Conservation (phyloP, 148 eudicot genomes). For the Gaultheria prostrata region DNA sequence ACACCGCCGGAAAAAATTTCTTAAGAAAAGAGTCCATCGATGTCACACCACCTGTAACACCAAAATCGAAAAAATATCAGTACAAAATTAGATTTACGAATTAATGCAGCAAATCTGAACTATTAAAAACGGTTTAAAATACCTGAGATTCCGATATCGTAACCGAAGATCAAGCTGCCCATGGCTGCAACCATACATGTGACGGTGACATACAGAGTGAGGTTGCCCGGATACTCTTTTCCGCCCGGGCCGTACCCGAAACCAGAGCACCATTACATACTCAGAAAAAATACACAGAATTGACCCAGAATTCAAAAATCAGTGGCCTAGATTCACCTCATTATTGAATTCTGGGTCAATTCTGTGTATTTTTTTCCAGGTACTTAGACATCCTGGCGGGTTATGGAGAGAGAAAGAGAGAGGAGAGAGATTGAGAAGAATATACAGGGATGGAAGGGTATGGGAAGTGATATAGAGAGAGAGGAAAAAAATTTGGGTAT, state of each 20-base stretch:
- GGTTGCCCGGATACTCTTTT: conserved; percentile 21
- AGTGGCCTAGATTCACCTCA: no score
- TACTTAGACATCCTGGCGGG: no score
- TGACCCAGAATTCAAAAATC: no score
- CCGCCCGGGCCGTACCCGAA: conserved; percentile 20
- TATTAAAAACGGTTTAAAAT: neutral
- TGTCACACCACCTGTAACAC: conserved; percentile 41
- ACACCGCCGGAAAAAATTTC: conserved; percentile 37
- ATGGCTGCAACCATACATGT: conserved; percentile 37
- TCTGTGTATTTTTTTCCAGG: no score
- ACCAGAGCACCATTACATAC: no score
- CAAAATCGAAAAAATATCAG: neutral
- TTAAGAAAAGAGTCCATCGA: conserved; percentile 39
- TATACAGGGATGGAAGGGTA: neutral
- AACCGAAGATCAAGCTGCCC: conserved; percentile 49
- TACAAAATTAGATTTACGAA: neutral
- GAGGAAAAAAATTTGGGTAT: no score
- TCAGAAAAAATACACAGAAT: no score
- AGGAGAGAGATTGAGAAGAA: neutral
- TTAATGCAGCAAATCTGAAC: neutral
- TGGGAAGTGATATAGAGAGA: neutral
- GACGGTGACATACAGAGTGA: conserved; percentile 21
- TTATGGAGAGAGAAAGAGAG: neutral
- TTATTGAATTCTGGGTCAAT: no score
- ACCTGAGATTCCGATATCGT: conserved; percentile 46